These are phyloP conservation scores for Agrocybe pediades DNA, from an alignment of 768 basidiomycete species.

Conservation along the genomic window DNA sequence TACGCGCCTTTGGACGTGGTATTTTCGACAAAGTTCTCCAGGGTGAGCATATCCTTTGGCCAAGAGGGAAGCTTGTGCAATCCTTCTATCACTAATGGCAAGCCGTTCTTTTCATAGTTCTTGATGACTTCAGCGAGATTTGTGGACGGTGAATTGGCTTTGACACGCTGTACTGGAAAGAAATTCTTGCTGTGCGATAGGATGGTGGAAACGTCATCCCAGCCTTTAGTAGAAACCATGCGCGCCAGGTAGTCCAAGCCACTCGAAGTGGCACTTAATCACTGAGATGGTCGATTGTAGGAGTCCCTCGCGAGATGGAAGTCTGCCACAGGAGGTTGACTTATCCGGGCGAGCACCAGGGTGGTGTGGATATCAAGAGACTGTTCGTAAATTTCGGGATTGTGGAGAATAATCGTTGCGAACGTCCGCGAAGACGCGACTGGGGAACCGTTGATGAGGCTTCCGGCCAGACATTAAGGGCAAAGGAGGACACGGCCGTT, in stretches of 20 bases:
- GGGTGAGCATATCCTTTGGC: conserved; percentile 53
- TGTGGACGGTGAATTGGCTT: conserved; percentile 27
- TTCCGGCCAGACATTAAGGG: too few relatives aligned
- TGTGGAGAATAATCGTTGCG: too few relatives aligned
- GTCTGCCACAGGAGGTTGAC: too few relatives aligned
- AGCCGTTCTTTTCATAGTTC: conserved; percentile 49
- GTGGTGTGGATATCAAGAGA: too few relatives aligned
- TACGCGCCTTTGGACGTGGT: conserved; percentile 17
- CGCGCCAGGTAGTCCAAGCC: background rate
- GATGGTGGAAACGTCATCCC: conserved; percentile 55
- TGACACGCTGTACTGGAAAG: conserved; percentile 23
- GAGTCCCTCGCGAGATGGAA: too few relatives aligned
- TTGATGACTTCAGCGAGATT: conserved; percentile 39
- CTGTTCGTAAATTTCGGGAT: too few relatives aligned
- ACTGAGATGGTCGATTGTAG: too few relatives aligned
- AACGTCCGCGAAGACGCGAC: too few relatives aligned
- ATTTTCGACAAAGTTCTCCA: conserved; percentile 52
- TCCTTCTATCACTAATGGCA: conserved; percentile 65
- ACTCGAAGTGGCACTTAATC: too few relatives aligned
- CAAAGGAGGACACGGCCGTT: too few relatives aligned
- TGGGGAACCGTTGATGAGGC: too few relatives aligned
- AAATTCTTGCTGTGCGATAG: conserved; percentile 33
- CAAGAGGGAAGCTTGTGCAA: conserved; percentile 59
- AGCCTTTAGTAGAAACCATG: conserved; percentile 44
- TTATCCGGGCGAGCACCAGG: too few relatives aligned